phyloP scores from a whole-genome alignment of 179 eudicot species.

The Camellia oleifera region DNA sequence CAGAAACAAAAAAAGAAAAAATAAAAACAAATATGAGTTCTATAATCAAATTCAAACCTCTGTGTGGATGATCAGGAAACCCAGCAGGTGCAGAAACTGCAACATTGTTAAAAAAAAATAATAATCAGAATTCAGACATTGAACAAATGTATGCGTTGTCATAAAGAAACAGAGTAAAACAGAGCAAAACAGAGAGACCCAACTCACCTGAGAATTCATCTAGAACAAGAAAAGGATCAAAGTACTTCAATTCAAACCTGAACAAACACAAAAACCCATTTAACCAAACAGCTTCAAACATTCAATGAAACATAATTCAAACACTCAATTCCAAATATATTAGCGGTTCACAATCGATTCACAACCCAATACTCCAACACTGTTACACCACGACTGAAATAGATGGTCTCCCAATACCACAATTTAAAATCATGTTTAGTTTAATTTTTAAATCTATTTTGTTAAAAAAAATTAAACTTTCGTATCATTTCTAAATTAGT shows the following conservation, averaged over 20 bases:
- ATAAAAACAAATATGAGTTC: neutral
- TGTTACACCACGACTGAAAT: neutral
- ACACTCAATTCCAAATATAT: neutral
- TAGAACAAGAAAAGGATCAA: constrained; percentile 73
- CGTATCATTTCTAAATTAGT: too few species aligned
- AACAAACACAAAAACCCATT: constrained; percentile 17
- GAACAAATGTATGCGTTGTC: neutral
- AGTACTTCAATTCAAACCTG: constrained; percentile 73
- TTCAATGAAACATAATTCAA: neutral
- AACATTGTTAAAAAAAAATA: neutral
- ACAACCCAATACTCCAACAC: too few species aligned
- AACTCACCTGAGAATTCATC: constrained; percentile 71
- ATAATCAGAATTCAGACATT: neutral
- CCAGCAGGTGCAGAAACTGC: constrained; percentile 85
- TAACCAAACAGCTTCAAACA: constrained; percentile 8
- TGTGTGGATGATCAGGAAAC: constrained; percentile 94
- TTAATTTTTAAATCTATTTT: too few species aligned
- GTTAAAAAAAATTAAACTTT: too few species aligned
- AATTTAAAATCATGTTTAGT: too few species aligned
- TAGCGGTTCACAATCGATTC: too few species aligned
- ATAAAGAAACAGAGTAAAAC: neutral
- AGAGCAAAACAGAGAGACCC: constrained; percentile 17
- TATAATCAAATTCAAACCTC: constrained; percentile 45
- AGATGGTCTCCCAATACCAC: too few species aligned
- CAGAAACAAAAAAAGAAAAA: too few species aligned